Evolutionary conservation across 2,329 filamentous ascomycete genomes (phyloP), one percentile per base, ranked within the genome.

Genomic region (Talaromyces sp.): DNA sequence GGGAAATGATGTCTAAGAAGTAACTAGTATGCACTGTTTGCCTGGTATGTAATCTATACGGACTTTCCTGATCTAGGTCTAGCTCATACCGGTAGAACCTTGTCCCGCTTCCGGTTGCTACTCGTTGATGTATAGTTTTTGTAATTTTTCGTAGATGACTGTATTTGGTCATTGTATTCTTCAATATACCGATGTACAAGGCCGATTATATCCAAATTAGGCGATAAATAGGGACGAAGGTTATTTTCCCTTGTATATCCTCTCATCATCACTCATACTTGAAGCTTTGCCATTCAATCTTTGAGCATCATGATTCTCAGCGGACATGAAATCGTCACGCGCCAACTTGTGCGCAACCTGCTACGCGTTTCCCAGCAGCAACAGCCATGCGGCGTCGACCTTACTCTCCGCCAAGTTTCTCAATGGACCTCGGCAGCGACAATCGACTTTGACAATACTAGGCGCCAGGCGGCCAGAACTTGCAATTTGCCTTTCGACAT

Each of bases 301-400:
- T 11, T 32, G 31, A 3, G 9, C 29, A 41, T n/a, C 17, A 66
- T 66, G 62, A 68, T 66, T 4, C 60, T 67, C 14, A 63, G 59
- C 26, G 66, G 66, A 3, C 56, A 14, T 32, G 52, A 60, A 56
- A 61, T 69, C 27, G 35, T 67, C 19, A 55, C 57, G n/a, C 68
- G 64, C 54, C 43, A 61, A 1, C 54, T 70, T 11, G 61, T 70
- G 9, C 64, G 61, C 31, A 66, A 67, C 55, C 48, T 70, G 11
- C 63, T 43, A 29, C 31, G 59, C 8, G 50, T 58, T 43, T 21
- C 48, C 24, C 63, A 66, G 8, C 70, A 73, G 53, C 61, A 63
- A 56, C 70, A 74, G 54, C 71, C 71, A 10, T 74, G 71, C 43
- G 68, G 71, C 6, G 59, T 72, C 48, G 70, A 74, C 58, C 66